Conservation (phyloP, 495 filamentous ascomycete genomes). For the Trichocladium antarcticum region DNA sequence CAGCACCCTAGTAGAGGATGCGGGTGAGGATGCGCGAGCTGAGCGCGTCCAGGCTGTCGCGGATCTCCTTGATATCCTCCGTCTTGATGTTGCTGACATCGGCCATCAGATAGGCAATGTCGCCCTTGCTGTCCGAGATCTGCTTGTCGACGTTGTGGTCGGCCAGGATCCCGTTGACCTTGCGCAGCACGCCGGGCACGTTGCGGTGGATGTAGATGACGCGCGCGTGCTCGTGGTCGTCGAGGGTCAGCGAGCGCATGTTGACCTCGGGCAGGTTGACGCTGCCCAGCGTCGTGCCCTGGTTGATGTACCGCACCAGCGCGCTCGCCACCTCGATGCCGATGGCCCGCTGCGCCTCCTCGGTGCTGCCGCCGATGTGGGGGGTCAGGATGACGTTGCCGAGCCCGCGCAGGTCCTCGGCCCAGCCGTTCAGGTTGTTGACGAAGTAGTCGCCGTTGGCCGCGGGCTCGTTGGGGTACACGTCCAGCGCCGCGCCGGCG, state of each 20-base stretch:
- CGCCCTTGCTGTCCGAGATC: conserved; percentile 87
- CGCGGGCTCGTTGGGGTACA: conserved; percentile 87
- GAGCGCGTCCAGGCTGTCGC: conserved; percentile 67
- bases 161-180: conserved; percentile 84
- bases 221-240: conserved; percentile 78
- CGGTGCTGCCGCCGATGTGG: conserved; percentile 94
- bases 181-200: conserved; percentile 83
- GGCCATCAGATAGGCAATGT: conserved; percentile 94
- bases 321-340: conserved; percentile 85
- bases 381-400: conserved; percentile 93
- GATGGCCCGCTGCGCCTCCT: conserved; percentile 95
- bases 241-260: conserved; percentile 74
- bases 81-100: conserved; percentile 81
- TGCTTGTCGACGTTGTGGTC: conserved; percentile 98
- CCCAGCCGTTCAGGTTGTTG: conserved; percentile 72
- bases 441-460: conserved; percentile 94
- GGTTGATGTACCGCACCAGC: conserved; percentile 85
- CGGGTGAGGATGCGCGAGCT: conserved; percentile 78
- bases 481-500: conserved; percentile 89
- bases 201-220: conserved; percentile 95
- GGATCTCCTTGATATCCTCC: conserved; percentile 73
- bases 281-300: conserved; percentile 75
- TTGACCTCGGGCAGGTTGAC: conserved; percentile 94
- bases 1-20: conserved; percentile 64
- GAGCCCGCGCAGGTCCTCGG: conserved; percentile 69